Evolutionary conservation across 2,329 filamentous ascomycete species (phyloP).

Genomic region (Sporothrix brasiliensis): DNA sequence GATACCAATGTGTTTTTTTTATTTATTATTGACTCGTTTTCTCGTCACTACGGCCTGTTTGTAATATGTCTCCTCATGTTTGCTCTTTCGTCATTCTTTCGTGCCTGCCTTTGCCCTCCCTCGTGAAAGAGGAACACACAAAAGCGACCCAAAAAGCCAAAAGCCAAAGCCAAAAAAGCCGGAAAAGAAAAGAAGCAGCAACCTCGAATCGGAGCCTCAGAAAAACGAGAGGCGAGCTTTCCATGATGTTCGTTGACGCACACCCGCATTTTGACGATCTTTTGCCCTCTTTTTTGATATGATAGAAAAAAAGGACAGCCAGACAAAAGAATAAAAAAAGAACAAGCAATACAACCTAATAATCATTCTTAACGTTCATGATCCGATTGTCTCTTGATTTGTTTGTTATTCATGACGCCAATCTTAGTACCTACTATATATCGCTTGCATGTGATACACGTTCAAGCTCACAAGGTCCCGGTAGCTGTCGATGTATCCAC

Average conservation of each 20-base stretch:
- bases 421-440: no score
- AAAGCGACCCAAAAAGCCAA: conserved; percentile 19
- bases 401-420: no score
- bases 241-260: background rate
- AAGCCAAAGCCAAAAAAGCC: conserved; percentile 14
- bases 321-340: conserved; percentile 22
- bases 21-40: background rate
- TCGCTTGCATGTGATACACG: no score
- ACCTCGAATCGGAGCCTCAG: background rate
- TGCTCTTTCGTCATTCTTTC: conserved; percentile 2
- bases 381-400: background rate
- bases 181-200: background rate
- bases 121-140: background rate
- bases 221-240: conserved; percentile 10
- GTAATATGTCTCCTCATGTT: background rate
- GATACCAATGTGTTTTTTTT: conserved; percentile 34
- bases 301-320: background rate
- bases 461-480: no score
- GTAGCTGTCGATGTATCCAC: no score
- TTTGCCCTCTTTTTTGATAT: background rate
- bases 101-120: background rate
- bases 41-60: background rate
- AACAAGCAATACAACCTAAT: background rate
- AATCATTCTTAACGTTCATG: background rate
- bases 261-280: background rate